phyloP scores from a whole-genome alignment of 306 rosid genomes.

The Crotalaria pallida region DNA sequence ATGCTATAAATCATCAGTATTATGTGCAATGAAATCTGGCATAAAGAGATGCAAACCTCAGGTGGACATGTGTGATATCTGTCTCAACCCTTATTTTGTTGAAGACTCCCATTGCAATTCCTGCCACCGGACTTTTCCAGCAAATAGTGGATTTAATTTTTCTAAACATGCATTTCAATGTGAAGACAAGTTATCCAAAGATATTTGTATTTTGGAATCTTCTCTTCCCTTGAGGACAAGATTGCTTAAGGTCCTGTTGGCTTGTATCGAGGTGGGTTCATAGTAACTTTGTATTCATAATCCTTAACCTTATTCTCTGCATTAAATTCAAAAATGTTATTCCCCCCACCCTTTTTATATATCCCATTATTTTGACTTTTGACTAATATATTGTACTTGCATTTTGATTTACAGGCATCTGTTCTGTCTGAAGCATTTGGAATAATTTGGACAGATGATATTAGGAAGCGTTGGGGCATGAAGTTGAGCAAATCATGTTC shows the following conservation, averaged over 20 bases:
- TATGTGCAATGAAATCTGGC: constrained; percentile 68
- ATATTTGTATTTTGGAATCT: constrained; percentile 42
- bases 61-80: constrained; percentile 63
- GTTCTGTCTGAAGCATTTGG: constrained; percentile 76
- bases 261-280: constrained; percentile 71
- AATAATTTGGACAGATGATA: constrained; percentile 64
- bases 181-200: constrained; percentile 39
- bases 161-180: constrained; percentile 66
- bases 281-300: constrained; percentile 13
- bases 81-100: constrained; percentile 53
- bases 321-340: constrained; percentile 1
- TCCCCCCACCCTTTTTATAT: not conserved
- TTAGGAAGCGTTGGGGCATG: constrained; percentile 65
- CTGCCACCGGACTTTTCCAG: constrained; percentile 63
- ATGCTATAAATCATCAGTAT: constrained; percentile 54
- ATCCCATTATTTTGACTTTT: not conserved
- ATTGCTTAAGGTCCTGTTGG: constrained; percentile 68
- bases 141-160: constrained; percentile 41
- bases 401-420: constrained; percentile 54
- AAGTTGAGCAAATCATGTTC: constrained; percentile 64
- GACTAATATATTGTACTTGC: constrained; percentile 1
- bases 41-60: constrained; percentile 63
- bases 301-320: not conserved
- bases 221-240: constrained; percentile 69
- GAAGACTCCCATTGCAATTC: constrained; percentile 77